Evolutionary conservation across 441 rosid species (phyloP).

Genomic region (Theobroma grandiflorum): DNA sequence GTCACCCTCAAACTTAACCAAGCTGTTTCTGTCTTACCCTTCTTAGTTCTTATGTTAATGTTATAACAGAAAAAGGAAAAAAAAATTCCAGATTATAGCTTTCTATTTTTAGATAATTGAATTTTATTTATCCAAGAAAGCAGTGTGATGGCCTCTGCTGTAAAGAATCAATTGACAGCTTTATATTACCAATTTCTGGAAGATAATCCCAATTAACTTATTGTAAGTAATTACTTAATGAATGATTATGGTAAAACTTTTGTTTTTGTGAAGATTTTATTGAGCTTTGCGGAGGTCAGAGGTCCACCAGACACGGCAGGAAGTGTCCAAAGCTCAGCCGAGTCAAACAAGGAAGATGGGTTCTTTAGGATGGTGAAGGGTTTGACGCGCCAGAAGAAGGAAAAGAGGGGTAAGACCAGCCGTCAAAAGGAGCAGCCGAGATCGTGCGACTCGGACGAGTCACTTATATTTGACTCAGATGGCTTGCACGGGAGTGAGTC

Average conservation of each 20-base stretch:
- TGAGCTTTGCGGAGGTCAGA: slow-evolving; percentile 46
- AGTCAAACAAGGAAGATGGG: slow-evolving; percentile 31
- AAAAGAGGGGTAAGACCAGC: slow-evolving; percentile 20
- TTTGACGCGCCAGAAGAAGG: slow-evolving; percentile 12
- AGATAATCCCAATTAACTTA: too few species aligned
- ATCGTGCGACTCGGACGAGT: slow-evolving; percentile 28
- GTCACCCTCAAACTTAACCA: background rate
- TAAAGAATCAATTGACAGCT: background rate
- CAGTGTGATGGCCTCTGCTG: background rate
- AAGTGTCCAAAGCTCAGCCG: slow-evolving; percentile 28
- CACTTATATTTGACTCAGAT: slow-evolving; percentile 27
- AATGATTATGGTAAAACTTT: background rate
- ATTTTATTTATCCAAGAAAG: background rate
- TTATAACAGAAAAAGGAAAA: too few species aligned
- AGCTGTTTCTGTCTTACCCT: background rate
- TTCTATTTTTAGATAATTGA: background rate
- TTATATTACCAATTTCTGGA: background rate
- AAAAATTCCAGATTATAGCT: background rate
- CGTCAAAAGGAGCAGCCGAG: background rate
- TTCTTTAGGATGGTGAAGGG: slow-evolving; percentile 22
- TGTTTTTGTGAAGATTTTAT: slow-evolving; percentile 30
- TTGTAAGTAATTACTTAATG: too few species aligned
- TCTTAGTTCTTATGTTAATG: background rate
- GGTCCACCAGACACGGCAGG: slow-evolving; percentile 17
- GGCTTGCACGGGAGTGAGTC: slow-evolving; percentile 10